These are phyloP conservation scores for Trichoderma sp. DNA, from an alignment of 2,329 filamentous ascomycete species.

Conservation along the genomic window DNA sequence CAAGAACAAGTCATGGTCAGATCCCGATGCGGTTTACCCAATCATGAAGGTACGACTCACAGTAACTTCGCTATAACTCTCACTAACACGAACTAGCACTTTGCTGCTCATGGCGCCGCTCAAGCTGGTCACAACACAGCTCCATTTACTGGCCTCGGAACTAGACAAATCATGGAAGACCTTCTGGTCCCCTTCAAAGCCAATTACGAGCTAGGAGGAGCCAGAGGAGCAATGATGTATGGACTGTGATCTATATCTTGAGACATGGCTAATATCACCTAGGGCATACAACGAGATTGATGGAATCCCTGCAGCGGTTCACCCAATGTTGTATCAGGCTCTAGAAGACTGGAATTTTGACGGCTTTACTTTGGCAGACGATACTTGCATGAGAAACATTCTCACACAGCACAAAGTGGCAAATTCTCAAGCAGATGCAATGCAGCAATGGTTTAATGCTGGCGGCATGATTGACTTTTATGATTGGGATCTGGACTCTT, in stretches of 20 bases:
- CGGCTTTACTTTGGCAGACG: slow-evolving; percentile 12
- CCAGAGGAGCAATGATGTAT: slow-evolving; percentile 17
- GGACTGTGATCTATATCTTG: not conserved
- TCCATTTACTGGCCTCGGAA: slow-evolving; percentile 14
- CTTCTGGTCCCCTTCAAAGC: slow-evolving; percentile 15
- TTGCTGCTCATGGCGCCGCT: not conserved
- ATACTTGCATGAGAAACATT: slow-evolving; percentile 10
- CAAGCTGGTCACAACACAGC: slow-evolving; percentile 11
- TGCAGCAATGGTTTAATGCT: slow-evolving; percentile 20
- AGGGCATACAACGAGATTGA: slow-evolving; percentile 8
- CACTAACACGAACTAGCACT: not conserved
- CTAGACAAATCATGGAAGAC: slow-evolving; percentile 11
- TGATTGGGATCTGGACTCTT: slow-evolving; percentile 13
- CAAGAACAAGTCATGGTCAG: slow-evolving; percentile 16
- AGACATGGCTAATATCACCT: not conserved
- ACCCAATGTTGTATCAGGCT: slow-evolving; percentile 3
- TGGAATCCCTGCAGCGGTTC: not conserved
- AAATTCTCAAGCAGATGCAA: slow-evolving; percentile 12
- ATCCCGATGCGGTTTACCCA: slow-evolving; percentile 11
- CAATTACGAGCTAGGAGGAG: slow-evolving; percentile 8
- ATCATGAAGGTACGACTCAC: slow-evolving; percentile 8
- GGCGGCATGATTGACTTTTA: slow-evolving; percentile 20
- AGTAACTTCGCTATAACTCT: not conserved
- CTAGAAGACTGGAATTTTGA: slow-evolving; percentile 14
- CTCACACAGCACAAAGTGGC: slow-evolving; percentile 13